Evolutionary conservation across 108 stramenopile genomes (phyloP), one percentile per base, ranked within the genome.

Genomic region (Nitzschia sp.): DNA sequence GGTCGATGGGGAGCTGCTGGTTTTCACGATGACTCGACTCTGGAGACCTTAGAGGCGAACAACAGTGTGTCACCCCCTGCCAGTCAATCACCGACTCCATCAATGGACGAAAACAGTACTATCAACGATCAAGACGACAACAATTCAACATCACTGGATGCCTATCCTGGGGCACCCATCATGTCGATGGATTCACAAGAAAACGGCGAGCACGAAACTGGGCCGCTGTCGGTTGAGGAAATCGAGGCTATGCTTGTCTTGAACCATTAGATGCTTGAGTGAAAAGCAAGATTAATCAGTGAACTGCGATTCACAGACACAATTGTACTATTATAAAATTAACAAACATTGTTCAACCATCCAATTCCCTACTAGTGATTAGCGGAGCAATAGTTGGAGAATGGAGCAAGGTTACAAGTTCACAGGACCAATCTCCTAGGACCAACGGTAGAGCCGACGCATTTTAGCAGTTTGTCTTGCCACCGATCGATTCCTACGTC

Each of bases 161-260:
- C 21, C 17, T 51, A 51, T 51, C 49, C 21, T 51, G 49, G n/a
- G 21, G 8, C 49, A 19, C 11, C 17, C 49, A 42, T 6, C 38
- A 51, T 51, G 49, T 51, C 49, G 4, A 51, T 51, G 17, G 49
- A 51, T 19, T 51, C 49, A 9, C 8, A 51, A 42, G 38, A 42
- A 13, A 42, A 42, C 21, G 38, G 53, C 53, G 56, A 57, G 6
- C 9, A 57, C 56, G 56, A 57, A 32, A 5, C n/a, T 53, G n/a
- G 18, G 13, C 61, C 61, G 19, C 36, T 63, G 8, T 63, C 61
- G 18, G 61, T 63, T n/a, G 61, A 34, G 3, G 61, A 36, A 27
- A 63, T 63, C 38, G 61, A 63, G 61, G 17, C 61, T 3, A 42
- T 42, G 61, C 61, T 63, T 11, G 45, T 25, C 27, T 18, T 28